Base-by-base conservation (phyloP, 345 rosid genomes). In the Excoecaria cochinchinensis region DNA sequence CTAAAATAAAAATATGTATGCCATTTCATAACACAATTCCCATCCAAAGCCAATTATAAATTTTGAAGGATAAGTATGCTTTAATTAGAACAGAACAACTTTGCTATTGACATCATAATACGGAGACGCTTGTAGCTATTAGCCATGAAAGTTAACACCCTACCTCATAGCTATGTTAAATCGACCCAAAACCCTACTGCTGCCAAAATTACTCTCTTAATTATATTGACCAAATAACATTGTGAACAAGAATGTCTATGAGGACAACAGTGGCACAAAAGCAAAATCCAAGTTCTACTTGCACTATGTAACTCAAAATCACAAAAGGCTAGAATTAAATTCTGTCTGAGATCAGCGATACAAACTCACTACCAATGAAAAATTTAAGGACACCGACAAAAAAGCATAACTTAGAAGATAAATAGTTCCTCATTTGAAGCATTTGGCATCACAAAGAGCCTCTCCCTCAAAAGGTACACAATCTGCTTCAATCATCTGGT, bases 401-500 rank as follows among this genome's bases (percentile, higher is more conserved):
- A 61, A n/a, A 63, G 10, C 13, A 65, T 44, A 31, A 53, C 47
- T 52, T 50, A 6, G 25, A n/a, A 59, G 19, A 40, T 22, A 38
- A 56, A 74, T 3, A 36, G 61, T 48, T 36, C 15, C 61, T 83
- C 89, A 94, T 86, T 94, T 94, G 75, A 94, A 91, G 94, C 99
- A 95, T 86, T 95, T 95, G 74, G 99, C 97, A 82, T 92, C 97
- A 89, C 91, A 80, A 16, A 95, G 92, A 22, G 91, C 67, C 82
- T 95, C 92, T 16, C 97, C 99, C 82, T 95, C 99, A 24, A 92
- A 95, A 47, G 99, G 99, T 84, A 92, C 99, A 0, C 48, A 69
- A 52, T 95, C 97, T n/a, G n/a, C n/a, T 80, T 95, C 99, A 5
- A 92, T 95, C 97, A 95, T 92, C 90, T 92, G 97, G 64, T 71